phyloP scores from a whole-genome alignment of 2,329 filamentous ascomycete species.

The Akanthomyces uredinophilus region DNA sequence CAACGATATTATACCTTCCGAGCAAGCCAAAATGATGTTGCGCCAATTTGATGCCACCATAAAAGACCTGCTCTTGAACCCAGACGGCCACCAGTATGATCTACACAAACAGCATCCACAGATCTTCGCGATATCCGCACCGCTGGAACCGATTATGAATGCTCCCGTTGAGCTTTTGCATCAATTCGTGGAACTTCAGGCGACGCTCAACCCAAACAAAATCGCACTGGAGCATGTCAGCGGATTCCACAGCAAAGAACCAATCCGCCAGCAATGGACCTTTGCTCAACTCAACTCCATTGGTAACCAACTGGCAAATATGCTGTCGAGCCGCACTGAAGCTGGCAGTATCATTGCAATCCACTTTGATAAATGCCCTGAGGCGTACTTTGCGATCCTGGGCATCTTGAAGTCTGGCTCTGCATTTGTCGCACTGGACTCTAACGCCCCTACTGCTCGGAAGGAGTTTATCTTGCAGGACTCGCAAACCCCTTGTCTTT shows the following conservation, averaged over 20 bases:
- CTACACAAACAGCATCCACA: slow-evolving; percentile 28
- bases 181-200: slow-evolving; percentile 67
- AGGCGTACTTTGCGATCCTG: slow-evolving; percentile 76
- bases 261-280: slow-evolving; percentile 58
- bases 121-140: slow-evolving; percentile 61
- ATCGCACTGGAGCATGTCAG: slow-evolving; percentile 72
- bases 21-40: slow-evolving; percentile 64
- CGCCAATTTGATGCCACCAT: slow-evolving; percentile 67
- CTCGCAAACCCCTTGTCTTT: slow-evolving; percentile 58
- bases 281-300: slow-evolving; percentile 67
- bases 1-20: slow-evolving; percentile 56
- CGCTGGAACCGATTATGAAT: slow-evolving; percentile 51
- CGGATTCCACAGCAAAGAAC: slow-evolving; percentile 41
- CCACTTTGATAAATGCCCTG: slow-evolving; percentile 79
- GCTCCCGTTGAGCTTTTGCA: slow-evolving; percentile 62
- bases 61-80: slow-evolving; percentile 49
- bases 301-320: slow-evolving; percentile 66
- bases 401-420: slow-evolving; percentile 80
- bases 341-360: slow-evolving; percentile 64
- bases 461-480: slow-evolving; percentile 75
- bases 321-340: slow-evolving; percentile 48
- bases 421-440: slow-evolving; percentile 75
- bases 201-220: slow-evolving; percentile 49
- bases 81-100: slow-evolving; percentile 36
- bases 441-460: slow-evolving; percentile 64